Evolutionary conservation across 2,329 filamentous ascomycete species (phyloP).

Genomic region (Coleophoma crateriformis): DNA sequence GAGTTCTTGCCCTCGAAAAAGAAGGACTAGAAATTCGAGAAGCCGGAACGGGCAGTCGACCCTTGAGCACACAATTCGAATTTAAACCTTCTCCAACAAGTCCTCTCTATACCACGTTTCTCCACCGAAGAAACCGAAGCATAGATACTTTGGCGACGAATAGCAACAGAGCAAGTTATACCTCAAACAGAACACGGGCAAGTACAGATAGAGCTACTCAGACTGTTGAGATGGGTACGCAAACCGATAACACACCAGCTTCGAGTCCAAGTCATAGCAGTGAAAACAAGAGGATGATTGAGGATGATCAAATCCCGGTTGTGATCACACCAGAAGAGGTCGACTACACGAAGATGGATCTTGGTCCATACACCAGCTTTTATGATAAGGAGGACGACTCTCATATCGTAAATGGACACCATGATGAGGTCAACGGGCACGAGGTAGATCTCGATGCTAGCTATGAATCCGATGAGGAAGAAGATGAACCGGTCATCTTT

Average conservation of each 20-base stretch:
- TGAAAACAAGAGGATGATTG: slow-evolving; percentile 23
- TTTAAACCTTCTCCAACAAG: slow-evolving; percentile 73
- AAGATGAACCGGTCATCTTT: slow-evolving; percentile 62
- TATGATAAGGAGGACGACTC: slow-evolving; percentile 23
- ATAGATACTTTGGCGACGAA: slow-evolving; percentile 56
- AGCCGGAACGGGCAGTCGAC: slow-evolving; percentile 71
- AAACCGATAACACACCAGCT: slow-evolving; percentile 52
- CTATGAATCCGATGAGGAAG: slow-evolving; percentile 41
- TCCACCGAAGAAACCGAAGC: slow-evolving; percentile 63
- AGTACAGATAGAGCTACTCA: slow-evolving; percentile 59
- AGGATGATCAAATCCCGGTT: slow-evolving; percentile 27
- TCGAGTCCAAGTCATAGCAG: slow-evolving; percentile 48
- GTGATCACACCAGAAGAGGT: slow-evolving; percentile 44
- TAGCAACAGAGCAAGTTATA: slow-evolving; percentile 69
- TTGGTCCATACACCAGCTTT: slow-evolving; percentile 32
- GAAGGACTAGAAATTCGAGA: slow-evolving; percentile 86
- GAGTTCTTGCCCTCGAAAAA: slow-evolving; percentile 84
- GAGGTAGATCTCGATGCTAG: slow-evolving; percentile 39
- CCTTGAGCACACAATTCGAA: slow-evolving; percentile 75
- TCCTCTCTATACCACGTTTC: slow-evolving; percentile 54
- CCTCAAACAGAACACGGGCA: slow-evolving; percentile 51
- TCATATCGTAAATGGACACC: slow-evolving; percentile 26
- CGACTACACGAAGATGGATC: slow-evolving; percentile 55
- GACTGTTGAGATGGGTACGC: slow-evolving; percentile 61
- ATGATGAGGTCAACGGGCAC: slow-evolving; percentile 17